Conservation (phyloP, 768 basidiomycete species). For the Trametopsis cervina region DNA sequence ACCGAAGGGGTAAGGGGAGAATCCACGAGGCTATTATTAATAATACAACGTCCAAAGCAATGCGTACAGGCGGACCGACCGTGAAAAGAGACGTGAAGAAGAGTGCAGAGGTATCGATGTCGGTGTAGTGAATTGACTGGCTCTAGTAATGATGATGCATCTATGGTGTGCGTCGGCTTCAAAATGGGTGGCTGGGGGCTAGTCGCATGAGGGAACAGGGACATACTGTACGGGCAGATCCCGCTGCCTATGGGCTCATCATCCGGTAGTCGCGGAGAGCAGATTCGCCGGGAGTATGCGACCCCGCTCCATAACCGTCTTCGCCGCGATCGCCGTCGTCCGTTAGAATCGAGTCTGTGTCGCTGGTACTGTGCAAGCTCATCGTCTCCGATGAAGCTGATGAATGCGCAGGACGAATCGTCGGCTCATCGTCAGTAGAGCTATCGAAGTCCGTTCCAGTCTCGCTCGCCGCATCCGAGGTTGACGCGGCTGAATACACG, state of each 20-base stretch:
- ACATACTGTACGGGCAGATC: conserved; percentile 1
- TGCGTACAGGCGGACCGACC: conserved; percentile 11
- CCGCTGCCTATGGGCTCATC: conserved; percentile 14
- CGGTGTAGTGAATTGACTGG: conserved; percentile 3
- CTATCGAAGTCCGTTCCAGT: conserved; percentile 44
- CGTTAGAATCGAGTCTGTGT: conserved; percentile 23
- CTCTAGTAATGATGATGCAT: conserved; percentile 6
- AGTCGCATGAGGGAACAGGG: not conserved
- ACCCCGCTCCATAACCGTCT: conserved; percentile 9
- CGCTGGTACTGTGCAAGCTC: conserved; percentile 26
- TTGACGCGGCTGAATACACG: conserved; percentile 8
- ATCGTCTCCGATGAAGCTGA: conserved; percentile 30
- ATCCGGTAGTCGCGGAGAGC: conserved; percentile 10
- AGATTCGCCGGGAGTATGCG: conserved; percentile 8
- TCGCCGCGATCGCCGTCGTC: conserved; percentile 28
- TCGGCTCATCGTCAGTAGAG: conserved; percentile 77
- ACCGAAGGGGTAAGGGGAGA: not conserved
- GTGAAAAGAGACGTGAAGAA: not conserved
- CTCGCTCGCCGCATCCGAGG: conserved; percentile 24
- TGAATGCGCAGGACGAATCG: conserved; percentile 52
- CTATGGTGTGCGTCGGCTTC: not conserved
- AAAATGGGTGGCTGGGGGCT: not conserved
- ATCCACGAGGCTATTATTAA: not conserved
- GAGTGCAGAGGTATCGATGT: conserved; percentile 9
- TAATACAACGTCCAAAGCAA: conserved; percentile 10